Base-by-base conservation (phyloP, 257 asterid genomes). In the Solanum acaule region DNA sequence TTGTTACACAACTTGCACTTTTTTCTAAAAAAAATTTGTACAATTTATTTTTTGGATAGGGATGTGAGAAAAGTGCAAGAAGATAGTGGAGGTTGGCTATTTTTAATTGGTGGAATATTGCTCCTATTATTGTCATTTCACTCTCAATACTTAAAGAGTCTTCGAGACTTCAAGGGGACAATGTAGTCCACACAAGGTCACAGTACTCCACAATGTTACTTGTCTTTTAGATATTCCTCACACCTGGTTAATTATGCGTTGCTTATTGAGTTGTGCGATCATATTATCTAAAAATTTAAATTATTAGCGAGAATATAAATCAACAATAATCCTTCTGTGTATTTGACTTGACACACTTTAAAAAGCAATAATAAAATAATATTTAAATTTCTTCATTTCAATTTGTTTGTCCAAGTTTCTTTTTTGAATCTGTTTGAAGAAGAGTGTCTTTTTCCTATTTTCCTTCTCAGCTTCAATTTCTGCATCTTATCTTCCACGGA, bases 271-370 rank as follows among this genome's bases (percentile, higher is more conserved):
- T 2, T 9, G 13, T 22, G 13, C 10, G 13, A 9, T 5, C 4
- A 22, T 59, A 8, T 2, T 4, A 61, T 61, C 14, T 63, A 63
- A 63, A 63, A 63, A 0, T 23, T 63, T 23, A 63, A 23, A 6
- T 1, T 23, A n/a, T 61, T 23, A 22, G 29, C 23, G 27, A 61
- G 2, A 61, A 4, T 23, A 23, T 4, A 63, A n/a, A n/a, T n/a
- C n/a, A n/a, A n/a, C n/a, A n/a, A 4, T 68, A 27, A 3, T 23
- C 2, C 1, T 29, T 25, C 0, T 4, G 0, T 6, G 0, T 6
- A 27, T n/a, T n/a, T n/a, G n/a, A n/a, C n/a, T n/a, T n/a, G n/a
- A 68, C 10, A 13, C 5, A 1, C 0, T 12, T 68, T 67, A 27
- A 67, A 0, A 68, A 68, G 20, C 0, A 63, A 63, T 68, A 14